Percentiles rank a stretch among this genome's conserved stretches.
phyloP scores from a whole-genome alignment of 1,284 basidiomycete genomes.

The Ustilago vetiveriae region DNA sequence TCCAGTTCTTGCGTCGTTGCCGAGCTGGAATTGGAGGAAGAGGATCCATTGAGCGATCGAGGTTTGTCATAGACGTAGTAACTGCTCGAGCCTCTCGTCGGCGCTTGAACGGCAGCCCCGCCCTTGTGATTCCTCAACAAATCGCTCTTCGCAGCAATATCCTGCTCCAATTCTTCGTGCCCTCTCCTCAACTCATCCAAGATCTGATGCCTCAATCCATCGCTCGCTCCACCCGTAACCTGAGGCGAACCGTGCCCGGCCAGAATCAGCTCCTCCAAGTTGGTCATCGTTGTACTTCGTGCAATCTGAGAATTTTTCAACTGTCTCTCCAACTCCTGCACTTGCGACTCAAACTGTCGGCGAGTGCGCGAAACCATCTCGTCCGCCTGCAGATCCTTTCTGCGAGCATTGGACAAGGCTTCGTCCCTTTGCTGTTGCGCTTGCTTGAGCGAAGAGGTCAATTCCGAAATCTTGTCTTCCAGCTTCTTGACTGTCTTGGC shows the following conservation, averaged over 20 bases:
- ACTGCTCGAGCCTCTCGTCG: slow-evolving; percentile 25
- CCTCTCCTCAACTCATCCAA: slow-evolving; percentile 75
- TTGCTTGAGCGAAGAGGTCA: slow-evolving; percentile 42
- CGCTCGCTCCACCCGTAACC: slow-evolving; percentile 53
- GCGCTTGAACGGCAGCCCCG: background rate
- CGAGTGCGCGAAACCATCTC: slow-evolving; percentile 77
- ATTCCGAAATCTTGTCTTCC: slow-evolving; percentile 73
- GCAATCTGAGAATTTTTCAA: slow-evolving; percentile 68
- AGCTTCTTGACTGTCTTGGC: slow-evolving; percentile 68
- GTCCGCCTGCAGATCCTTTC: slow-evolving; percentile 75
- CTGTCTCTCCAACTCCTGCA: slow-evolving; percentile 75
- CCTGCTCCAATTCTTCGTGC: slow-evolving; percentile 62
- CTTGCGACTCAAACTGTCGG: slow-evolving; percentile 76
- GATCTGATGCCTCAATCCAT: slow-evolving; percentile 75
- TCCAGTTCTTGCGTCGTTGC: slow-evolving; percentile 72
- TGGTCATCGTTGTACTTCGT: slow-evolving; percentile 65
- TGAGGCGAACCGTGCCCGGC: slow-evolving; percentile 30
- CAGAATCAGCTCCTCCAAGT: slow-evolving; percentile 58
- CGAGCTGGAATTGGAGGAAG: background rate
- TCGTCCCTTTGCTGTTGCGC: slow-evolving; percentile 63
- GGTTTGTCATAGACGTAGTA: slow-evolving; percentile 52
- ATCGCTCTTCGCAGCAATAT: slow-evolving; percentile 61
- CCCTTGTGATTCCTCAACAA: slow-evolving; percentile 51
- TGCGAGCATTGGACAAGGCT: slow-evolving; percentile 71
- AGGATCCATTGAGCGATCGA: background rate